Evolutionary conservation across 2,329 filamentous ascomycete genomes (phyloP), one percentile per base, ranked within the genome.

Genomic region (Botrytis aclada): DNA sequence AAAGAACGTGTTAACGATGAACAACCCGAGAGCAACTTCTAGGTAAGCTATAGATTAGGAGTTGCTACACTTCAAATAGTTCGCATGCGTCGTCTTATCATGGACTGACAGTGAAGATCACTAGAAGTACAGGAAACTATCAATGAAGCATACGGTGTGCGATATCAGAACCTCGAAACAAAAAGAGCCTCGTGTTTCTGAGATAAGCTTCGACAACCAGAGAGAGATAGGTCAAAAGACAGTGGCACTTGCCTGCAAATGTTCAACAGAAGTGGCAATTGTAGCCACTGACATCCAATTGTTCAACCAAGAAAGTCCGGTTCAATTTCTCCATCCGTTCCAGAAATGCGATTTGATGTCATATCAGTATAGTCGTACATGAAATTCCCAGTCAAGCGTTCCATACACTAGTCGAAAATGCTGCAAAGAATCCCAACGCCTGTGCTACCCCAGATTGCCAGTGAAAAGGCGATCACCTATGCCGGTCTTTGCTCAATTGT

Each of bases 401-500:
- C 56, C 69, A 72, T 63, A 60, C 70, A 66, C 43, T 64, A 37
- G 58, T 72, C 74, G 73, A 41, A 65, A 76, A 77, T 77, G 74
- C 77, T 73, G 72, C 73, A 76, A 65, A 75, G 70, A 58, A 56
- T 54, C 56, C 73, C 71, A 77, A 77, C 76, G 75, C 75, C 76
- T 66, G 60, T 74, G 63, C 64, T 63, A 61, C 58, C 62, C 47
- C 62, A 70, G 20, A 29, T 41, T 43, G 39, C 39, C 7, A 20
- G 29, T 43, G 71, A 47, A 61, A 10, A 25, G 32, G 75, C 29
- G 43, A 58, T 79, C 78, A 81, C 69, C 80, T 76, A 76, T 81
- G 80, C 45, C 80, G 75, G 69, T 81, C 80, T 74, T 81, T 81
- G 72, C 80, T 81, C 72, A 79, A 64, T 70, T 78, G 76, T 8